These are phyloP conservation scores for Penicillium fimorum DNA, from an alignment of 495 filamentous ascomycete genomes.

Conservation along the genomic window DNA sequence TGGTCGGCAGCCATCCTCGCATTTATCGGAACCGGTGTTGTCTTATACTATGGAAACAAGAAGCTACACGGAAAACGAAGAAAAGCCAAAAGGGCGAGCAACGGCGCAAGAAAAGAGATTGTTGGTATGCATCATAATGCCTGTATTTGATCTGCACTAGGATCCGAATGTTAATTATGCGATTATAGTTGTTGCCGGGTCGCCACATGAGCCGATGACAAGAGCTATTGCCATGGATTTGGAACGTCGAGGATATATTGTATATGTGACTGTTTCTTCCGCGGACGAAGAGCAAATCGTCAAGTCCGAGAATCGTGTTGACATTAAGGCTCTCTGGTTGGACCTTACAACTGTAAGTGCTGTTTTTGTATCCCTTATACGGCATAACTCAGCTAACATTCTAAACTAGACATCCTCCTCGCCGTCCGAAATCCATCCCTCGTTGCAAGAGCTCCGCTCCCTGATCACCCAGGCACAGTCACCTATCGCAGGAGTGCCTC, in stretches of 20 bases:
- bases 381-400: constrained; percentile 13
- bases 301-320: constrained; percentile 67
- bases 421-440: constrained; percentile 52
- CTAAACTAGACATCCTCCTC: constrained; percentile 50
- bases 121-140: constrained; percentile 50
- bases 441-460: constrained; percentile 52
- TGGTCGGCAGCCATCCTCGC: constrained; percentile 65
- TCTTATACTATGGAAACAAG: constrained; percentile 61
- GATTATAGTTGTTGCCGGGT: constrained; percentile 70
- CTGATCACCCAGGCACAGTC: constrained; percentile 70
- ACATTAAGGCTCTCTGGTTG: constrained; percentile 78
- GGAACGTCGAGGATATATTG: constrained; percentile 89
- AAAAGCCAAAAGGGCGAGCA: constrained; percentile 70
- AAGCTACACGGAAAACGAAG: constrained; percentile 62
- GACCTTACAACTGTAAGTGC: constrained; percentile 62
- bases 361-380: not conserved
- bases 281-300: constrained; percentile 80
- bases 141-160: not conserved
- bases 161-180: constrained; percentile 16
- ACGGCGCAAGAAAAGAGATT: constrained; percentile 86
- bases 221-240: constrained; percentile 78
- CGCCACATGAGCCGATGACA: constrained; percentile 75
- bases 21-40: constrained; percentile 65
- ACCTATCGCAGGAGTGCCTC: constrained; percentile 67
- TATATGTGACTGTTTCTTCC: constrained; percentile 79